Evolutionary conservation across 2,329 filamentous ascomycete genomes (phyloP), one percentile per base, ranked within the genome.

Genomic region (Huntiella bhutanensis): DNA sequence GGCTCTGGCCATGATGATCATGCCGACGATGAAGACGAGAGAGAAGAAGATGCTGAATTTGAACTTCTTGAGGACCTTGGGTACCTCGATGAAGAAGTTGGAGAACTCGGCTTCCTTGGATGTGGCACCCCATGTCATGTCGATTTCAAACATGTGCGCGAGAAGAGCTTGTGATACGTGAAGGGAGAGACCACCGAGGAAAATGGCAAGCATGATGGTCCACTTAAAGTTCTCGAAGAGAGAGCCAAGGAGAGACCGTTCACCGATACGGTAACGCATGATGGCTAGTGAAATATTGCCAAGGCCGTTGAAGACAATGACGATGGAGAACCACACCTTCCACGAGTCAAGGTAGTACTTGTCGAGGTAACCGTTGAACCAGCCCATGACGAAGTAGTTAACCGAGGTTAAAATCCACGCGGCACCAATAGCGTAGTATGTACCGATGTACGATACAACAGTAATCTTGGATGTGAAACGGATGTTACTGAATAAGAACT

Each of bases 121-220:
- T 0, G 85, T 92, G 1, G 83, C 77, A 43, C 83, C 83, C 84
- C 84, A 91, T 3, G 73, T 75, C 79, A 91, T 88, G 62, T 91
- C 72, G 57, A 88, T 76, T 63, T 82, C 76, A 58, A 91, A 82
- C 73, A 91, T 83, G 65, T 92, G 85, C 4, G 77, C 71, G 40
- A 91, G 62, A 33, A 93, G 66, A 1, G 84, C 84, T 59, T 87
- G 80, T 28, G 75, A 82, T 42, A 93, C 73, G 62, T 92, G 83
- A 33, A 92, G 70, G 1, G 77, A 82, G 43, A 91, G 68, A 35
- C 84, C 84, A 45, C 84, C 84, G 13, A 93, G 68, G 68, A 91
- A 92, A 59, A 91, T 78, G 51, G 78, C 79, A 41, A 88, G 67
- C 62, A 81, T 67, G 46, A 80, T 61, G 7, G 79, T 75, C 81